Conservation (phyloP, 345 rosid species). For the Rubroshorea leprosula region DNA sequence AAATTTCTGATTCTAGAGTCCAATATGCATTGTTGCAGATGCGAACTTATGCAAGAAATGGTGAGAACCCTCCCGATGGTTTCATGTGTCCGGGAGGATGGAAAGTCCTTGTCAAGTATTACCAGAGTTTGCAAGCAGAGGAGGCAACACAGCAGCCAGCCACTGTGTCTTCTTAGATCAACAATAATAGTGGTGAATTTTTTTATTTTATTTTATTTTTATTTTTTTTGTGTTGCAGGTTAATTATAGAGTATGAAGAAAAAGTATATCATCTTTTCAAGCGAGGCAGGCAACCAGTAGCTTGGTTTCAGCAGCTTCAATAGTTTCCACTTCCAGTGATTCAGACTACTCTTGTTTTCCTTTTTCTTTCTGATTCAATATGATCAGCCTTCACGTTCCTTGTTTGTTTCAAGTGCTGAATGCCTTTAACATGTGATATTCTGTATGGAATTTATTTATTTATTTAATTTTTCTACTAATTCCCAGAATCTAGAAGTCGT, state of each 20-base stretch:
- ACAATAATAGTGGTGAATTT: background rate
- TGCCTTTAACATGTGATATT: too few species aligned
- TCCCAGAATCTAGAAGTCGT: too few species aligned
- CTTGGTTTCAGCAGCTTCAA: background rate
- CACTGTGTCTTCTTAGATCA: conserved; percentile 10
- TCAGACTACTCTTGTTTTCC: background rate
- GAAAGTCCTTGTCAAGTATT: conserved; percentile 79
- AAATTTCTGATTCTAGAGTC: conserved; percentile 1
- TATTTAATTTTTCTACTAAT: too few species aligned
- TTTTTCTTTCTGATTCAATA: background rate
- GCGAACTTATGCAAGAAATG: conserved; percentile 67
- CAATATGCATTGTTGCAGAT: conserved; percentile 37
- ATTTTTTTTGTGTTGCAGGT: too few species aligned
- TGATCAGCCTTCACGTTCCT: too few species aligned
- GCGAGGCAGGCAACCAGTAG: background rate
- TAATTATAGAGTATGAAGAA: background rate
- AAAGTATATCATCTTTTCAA: background rate
- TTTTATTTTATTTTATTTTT: too few species aligned
- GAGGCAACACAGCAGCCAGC: conserved; percentile 10
- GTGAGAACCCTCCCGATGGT: conserved; percentile 88
- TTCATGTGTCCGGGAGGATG: conserved; percentile 95
- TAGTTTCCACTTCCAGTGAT: too few species aligned
- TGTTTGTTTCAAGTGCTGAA: too few species aligned
- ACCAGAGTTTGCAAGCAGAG: conserved; percentile 41
- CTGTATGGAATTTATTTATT: too few species aligned